Conservation (phyloP, 306 rosid genomes). For the Cicer arietinum region DNA sequence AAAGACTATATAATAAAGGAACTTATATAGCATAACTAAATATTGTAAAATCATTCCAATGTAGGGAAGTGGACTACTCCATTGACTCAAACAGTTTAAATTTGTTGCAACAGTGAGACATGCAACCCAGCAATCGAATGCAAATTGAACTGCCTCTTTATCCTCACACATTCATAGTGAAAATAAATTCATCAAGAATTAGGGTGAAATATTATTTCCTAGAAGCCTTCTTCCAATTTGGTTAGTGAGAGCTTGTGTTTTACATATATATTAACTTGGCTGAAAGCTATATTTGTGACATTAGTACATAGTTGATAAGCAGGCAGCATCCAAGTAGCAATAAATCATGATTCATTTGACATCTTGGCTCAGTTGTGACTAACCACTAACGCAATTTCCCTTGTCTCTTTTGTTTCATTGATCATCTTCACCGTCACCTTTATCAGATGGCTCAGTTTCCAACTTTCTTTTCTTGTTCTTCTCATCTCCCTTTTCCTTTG, state of each 20-base stretch:
- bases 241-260: background rate
- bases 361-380: conserved; percentile 30
- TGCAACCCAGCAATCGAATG: background rate
- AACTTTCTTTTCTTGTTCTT: conserved; percentile 67
- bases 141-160: background rate
- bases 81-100: background rate
- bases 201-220: background rate
- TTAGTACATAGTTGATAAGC: background rate
- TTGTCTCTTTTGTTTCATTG: conserved; percentile 32
- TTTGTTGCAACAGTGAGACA: background rate
- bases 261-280: conserved; percentile 21
- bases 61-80: background rate
- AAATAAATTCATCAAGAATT: conserved; percentile 1
- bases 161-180: background rate
- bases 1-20: background rate
- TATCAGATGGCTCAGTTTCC: conserved; percentile 53
- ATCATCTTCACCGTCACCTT: conserved; percentile 41
- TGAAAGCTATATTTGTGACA: conserved; percentile 35
- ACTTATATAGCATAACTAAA: background rate
- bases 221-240: background rate
- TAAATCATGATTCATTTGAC: background rate
- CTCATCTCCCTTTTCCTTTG: conserved; percentile 61
- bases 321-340: conserved; percentile 29
- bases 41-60: background rate
- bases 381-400: conserved; percentile 27